These are phyloP conservation scores for Suillus subalutaceus DNA, from an alignment of 768 basidiomycete genomes.

Conservation along the genomic window DNA sequence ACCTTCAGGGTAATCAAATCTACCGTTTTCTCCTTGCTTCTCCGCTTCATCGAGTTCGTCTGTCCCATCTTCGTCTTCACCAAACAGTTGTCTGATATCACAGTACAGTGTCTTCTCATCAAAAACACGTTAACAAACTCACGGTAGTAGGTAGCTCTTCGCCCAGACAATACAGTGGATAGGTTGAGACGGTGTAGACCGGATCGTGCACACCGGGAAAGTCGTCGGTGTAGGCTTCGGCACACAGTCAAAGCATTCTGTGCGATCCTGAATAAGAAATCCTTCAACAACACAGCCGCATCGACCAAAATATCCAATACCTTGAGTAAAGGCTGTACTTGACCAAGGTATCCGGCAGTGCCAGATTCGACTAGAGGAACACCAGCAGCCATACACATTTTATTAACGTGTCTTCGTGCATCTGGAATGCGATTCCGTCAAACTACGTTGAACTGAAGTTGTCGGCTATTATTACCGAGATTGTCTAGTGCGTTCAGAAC, in stretches of 20 bases:
- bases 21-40: slow-evolving; percentile 92
- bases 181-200: slow-evolving; percentile 94
- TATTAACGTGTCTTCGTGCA: slow-evolving; percentile 93
- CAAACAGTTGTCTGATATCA: slow-evolving; percentile 80
- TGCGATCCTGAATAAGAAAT: slow-evolving; percentile 59
- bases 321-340: slow-evolving; percentile 92
- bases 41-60: slow-evolving; percentile 91
- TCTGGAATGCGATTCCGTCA: slow-evolving; percentile 48
- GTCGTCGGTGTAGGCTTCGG: slow-evolving; percentile 91
- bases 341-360: slow-evolving; percentile 95
- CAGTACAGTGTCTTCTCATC: not conserved
- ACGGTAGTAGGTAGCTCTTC: slow-evolving; percentile 95
- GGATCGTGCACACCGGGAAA: slow-evolving; percentile 97
- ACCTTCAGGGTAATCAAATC: slow-evolving; percentile 17
- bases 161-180: slow-evolving; percentile 99
- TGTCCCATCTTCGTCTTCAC: slow-evolving; percentile 84
- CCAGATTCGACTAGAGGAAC: slow-evolving; percentile 95
- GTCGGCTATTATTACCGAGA: slow-evolving; percentile 50
- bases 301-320: slow-evolving; percentile 37
- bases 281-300: not conserved
- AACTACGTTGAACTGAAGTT: not conserved
- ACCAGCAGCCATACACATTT: slow-evolving; percentile 93
- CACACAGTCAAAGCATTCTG: slow-evolving; percentile 97
- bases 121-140: slow-evolving; percentile 28
- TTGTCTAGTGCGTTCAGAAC: slow-evolving; percentile 97